Evolutionary conservation across 345 rosid species (phyloP).

Genomic region (Bretschneidera sinensis): DNA sequence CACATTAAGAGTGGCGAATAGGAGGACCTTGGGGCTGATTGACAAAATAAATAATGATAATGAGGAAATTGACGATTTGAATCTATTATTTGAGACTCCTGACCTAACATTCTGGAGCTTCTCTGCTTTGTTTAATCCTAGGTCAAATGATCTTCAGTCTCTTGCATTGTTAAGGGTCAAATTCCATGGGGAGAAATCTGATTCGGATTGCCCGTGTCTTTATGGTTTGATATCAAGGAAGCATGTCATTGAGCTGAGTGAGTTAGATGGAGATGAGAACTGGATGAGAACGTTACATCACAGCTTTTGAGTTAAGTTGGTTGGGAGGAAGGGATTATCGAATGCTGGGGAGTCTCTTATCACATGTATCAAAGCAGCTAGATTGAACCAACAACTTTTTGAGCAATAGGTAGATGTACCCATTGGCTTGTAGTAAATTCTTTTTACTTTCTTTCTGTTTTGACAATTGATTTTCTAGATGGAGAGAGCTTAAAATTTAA

Average conservation of each 20-base stretch:
- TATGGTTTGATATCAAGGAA: slow-evolving; percentile 52
- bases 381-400: slow-evolving; percentile 29
- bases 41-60: slow-evolving; percentile 24
- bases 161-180: slow-evolving; percentile 45
- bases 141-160: slow-evolving; percentile 42
- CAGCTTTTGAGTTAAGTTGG: slow-evolving; percentile 31
- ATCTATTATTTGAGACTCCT: slow-evolving; percentile 44
- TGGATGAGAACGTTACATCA: slow-evolving; percentile 39
- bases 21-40: slow-evolving; percentile 35
- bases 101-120: slow-evolving; percentile 48
- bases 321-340: slow-evolving; percentile 46
- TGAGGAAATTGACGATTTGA: slow-evolving; percentile 29
- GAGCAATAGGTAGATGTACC: slow-evolving; percentile 14
- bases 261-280: slow-evolving; percentile 41
- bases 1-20: slow-evolving; percentile 66
- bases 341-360: slow-evolving; percentile 48
- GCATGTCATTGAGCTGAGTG: slow-evolving; percentile 46
- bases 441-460: background rate
- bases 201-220: slow-evolving; percentile 26
- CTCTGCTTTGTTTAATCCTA: slow-evolving; percentile 55
- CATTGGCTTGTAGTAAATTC: background rate
- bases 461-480: background rate
- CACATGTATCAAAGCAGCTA: slow-evolving; percentile 43
- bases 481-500: background rate
- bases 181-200: slow-evolving; percentile 27